Conservation (phyloP, 2,329 filamentous ascomycete species). For the Ceratocystis huliohia region DNA sequence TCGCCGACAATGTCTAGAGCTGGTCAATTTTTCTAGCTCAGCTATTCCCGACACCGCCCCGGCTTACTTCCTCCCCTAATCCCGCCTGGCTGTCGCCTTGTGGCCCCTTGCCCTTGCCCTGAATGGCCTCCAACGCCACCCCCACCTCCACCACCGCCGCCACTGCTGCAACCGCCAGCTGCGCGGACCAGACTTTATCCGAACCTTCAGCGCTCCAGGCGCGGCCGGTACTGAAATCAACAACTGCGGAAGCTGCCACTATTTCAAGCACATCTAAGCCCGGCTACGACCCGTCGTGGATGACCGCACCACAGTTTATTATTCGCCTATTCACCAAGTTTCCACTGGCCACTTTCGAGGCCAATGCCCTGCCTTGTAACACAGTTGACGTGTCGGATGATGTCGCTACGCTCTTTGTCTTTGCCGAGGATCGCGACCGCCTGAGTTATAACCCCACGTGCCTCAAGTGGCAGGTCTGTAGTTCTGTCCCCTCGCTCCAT, state of each 20-base stretch:
- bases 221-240: not conserved
- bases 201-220: not conserved
- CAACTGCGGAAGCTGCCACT: too few species aligned
- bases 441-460: slow-evolving; percentile 88
- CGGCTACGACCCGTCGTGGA: slow-evolving; percentile 27
- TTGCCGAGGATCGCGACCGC: slow-evolving; percentile 49
- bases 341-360: slow-evolving; percentile 61
- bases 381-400: slow-evolving; percentile 31
- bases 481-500: not conserved
- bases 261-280: not conserved
- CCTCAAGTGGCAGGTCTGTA: slow-evolving; percentile 83
- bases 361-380: slow-evolving; percentile 61
- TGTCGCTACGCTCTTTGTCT: slow-evolving; percentile 58
- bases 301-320: slow-evolving; percentile 58
- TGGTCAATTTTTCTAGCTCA: not conserved
- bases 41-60: not conserved
- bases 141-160: not conserved
- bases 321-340: slow-evolving; percentile 75
- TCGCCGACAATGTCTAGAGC: too few species aligned
- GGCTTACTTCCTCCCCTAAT: not conserved
- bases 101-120: not conserved
- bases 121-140: not conserved
- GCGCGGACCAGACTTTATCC: too few species aligned
- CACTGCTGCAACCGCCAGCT: not conserved
- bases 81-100: not conserved